A percentile compares a stretch with the other conserved stretches of the same genome.
Evolutionary conservation across 179 eudicot genomes (phyloP).

Genomic region (Vitellaria paradoxa): DNA sequence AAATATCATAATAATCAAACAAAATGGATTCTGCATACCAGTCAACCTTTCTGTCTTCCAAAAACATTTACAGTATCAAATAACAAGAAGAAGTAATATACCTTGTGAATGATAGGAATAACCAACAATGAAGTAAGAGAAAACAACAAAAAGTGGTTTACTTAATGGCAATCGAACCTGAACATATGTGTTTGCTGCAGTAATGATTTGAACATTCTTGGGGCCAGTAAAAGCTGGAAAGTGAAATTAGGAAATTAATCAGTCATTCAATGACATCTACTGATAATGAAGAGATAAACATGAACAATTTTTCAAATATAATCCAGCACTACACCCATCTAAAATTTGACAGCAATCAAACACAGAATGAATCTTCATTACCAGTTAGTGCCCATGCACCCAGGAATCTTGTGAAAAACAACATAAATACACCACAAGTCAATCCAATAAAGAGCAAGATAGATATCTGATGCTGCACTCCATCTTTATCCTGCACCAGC

Average conservation of each 20-base stretch:
- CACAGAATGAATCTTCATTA: slow-evolving; percentile 29
- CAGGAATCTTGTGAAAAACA: slow-evolving; percentile 54
- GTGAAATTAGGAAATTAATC: slow-evolving; percentile 11
- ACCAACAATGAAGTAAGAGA: background rate
- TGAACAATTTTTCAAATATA: slow-evolving; percentile 1
- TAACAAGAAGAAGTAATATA: background rate
- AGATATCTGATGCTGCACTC: slow-evolving; percentile 96
- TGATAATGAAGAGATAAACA: slow-evolving; percentile 12
- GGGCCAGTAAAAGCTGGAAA: slow-evolving; percentile 81
- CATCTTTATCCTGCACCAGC: slow-evolving; percentile 68
- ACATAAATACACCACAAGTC: slow-evolving; percentile 70
- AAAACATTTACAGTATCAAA: background rate
- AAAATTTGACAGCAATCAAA: slow-evolving; percentile 8
- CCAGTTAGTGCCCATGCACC: slow-evolving; percentile 81
- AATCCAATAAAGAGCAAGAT: slow-evolving; percentile 81
- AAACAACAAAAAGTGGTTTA: slow-evolving; percentile 5
- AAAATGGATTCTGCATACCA: background rate
- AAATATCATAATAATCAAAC: background rate
- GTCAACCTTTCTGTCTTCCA: background rate
- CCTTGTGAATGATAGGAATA: background rate
- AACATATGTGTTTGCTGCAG: slow-evolving; percentile 86
- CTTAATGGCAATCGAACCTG: slow-evolving; percentile 50
- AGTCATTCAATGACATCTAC: slow-evolving; percentile 12
- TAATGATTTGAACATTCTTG: slow-evolving; percentile 65
- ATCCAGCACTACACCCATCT: slow-evolving; percentile 9